Evolutionary conservation across 1,284 basidiomycete genomes (phyloP).

Genomic region (Puccinia polysora): DNA sequence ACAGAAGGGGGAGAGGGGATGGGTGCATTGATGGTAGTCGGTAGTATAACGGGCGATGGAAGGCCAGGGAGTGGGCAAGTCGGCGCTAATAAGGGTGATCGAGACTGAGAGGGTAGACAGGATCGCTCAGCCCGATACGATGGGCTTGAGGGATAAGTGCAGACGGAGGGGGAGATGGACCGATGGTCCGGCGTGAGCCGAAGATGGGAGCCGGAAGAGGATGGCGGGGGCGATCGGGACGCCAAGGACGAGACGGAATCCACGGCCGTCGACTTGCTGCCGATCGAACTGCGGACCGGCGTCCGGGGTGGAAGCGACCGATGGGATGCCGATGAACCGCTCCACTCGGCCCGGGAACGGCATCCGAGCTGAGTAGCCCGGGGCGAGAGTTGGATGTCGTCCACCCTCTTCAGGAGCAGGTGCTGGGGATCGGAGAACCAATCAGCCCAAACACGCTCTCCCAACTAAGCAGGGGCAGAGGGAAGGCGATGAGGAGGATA

Average conservation of each 20-base stretch:
- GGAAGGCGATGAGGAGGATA: neutral
- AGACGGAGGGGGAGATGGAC: neutral
- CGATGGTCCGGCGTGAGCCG: neutral
- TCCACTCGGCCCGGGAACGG: neutral
- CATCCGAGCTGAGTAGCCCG: neutral
- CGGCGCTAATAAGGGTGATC: no score
- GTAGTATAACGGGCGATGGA: no score
- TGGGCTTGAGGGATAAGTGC: neutral
- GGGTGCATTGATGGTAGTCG: neutral
- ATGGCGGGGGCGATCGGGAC: neutral
- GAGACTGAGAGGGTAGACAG: conserved; percentile 14
- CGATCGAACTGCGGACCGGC: conserved; percentile 10
- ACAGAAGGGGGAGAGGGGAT: neutral
- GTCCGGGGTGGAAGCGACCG: neutral
- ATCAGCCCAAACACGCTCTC: no score
- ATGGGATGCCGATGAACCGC: neutral
- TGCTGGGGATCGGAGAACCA: no score
- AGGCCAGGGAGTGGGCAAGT: conserved; percentile 10
- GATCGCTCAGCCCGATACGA: neutral
- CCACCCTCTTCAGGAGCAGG: no score
- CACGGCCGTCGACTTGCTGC: conserved; percentile 17
- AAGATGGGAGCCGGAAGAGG: neutral
- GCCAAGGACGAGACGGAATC: neutral
- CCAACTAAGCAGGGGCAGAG: no score
- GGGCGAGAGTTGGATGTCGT: neutral